Conservation (phyloP, 139 green algal species). For the Picochlorum sp. region DNA sequence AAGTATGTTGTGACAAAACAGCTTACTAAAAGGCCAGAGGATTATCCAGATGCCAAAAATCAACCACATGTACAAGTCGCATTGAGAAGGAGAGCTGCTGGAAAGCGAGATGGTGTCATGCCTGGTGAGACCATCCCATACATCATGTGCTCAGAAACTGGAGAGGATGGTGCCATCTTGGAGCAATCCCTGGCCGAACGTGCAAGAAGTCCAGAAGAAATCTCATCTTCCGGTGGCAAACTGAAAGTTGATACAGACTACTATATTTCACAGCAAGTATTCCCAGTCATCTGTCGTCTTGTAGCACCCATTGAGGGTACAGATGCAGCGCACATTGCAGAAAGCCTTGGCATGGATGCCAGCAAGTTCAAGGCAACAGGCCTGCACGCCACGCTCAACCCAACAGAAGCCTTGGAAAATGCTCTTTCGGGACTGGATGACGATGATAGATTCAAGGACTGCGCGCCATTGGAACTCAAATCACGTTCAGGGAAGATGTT, state of each 20-base stretch:
- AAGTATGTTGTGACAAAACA: slow-evolving; percentile 96
- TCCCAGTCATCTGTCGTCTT: slow-evolving; percentile 87
- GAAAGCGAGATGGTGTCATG: slow-evolving; percentile 69
- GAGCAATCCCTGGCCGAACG: slow-evolving; percentile 68
- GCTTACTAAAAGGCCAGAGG: slow-evolving; percentile 86
- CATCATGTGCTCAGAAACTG: slow-evolving; percentile 76
- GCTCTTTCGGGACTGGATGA: slow-evolving; percentile 55
- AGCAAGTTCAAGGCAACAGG: slow-evolving; percentile 42
- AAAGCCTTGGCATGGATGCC: slow-evolving; percentile 89
- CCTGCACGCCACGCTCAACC: not conserved
- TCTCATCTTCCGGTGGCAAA: slow-evolving; percentile 48
- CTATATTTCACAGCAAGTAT: slow-evolving; percentile 79
- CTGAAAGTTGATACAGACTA: slow-evolving; percentile 67
- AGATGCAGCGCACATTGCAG: slow-evolving; percentile 71
- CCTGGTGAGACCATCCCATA: slow-evolving; percentile 93
- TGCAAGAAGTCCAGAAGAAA: slow-evolving; percentile 85
- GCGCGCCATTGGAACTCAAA: slow-evolving; percentile 44
- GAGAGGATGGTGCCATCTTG: slow-evolving; percentile 10
- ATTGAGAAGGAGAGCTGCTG: slow-evolving; percentile 54
- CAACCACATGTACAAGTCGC: slow-evolving; percentile 95
- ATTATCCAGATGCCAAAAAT: slow-evolving; percentile 89
- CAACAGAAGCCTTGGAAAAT: slow-evolving; percentile 32
- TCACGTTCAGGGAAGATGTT: slow-evolving; percentile 11
- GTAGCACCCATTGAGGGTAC: slow-evolving; percentile 87
- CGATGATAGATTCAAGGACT: slow-evolving; percentile 52